A percentile compares a stretch with the other conserved stretches of the same genome.
Conservation (phyloP, 202 grass and related monocot genomes). For the Brachypodium distachyon region DNA sequence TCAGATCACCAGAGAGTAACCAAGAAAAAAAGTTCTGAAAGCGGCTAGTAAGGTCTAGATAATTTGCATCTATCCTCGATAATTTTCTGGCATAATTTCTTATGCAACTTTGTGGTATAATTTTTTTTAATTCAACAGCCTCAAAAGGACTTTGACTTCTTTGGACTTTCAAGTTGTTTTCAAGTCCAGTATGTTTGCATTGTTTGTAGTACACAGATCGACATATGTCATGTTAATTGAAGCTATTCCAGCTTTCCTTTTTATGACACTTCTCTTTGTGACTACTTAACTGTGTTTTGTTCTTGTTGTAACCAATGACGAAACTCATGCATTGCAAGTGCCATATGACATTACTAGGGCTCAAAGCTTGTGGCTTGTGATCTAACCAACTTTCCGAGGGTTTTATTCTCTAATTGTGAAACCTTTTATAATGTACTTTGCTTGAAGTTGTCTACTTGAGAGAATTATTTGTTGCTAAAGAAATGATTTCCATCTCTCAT, state of each 20-base stretch:
- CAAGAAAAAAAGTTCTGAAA: slow-evolving; percentile 3
- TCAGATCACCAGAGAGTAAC: background rate
- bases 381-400: background rate
- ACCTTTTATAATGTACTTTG: background rate
- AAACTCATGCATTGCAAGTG: background rate
- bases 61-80: background rate
- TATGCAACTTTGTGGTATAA: background rate
- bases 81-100: background rate
- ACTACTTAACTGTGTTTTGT: background rate
- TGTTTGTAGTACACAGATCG: background rate
- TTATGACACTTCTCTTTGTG: background rate
- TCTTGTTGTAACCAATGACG: background rate
- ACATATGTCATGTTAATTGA: background rate
- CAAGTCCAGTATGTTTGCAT: background rate
- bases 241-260: background rate
- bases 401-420: background rate
- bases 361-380: background rate
- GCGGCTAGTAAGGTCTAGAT: background rate
- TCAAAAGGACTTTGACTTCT: background rate
- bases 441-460: background rate
- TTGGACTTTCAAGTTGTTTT: slow-evolving; percentile 2
- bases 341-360: background rate
- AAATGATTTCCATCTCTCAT: background rate
- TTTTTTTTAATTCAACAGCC: background rate
- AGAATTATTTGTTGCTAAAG: background rate